Percentiles rank a stretch among this genome's conserved stretches.
Evolutionary conservation across 352 stramenopile genomes (phyloP).

Genomic region (Aphanomyces euteiches): DNA sequence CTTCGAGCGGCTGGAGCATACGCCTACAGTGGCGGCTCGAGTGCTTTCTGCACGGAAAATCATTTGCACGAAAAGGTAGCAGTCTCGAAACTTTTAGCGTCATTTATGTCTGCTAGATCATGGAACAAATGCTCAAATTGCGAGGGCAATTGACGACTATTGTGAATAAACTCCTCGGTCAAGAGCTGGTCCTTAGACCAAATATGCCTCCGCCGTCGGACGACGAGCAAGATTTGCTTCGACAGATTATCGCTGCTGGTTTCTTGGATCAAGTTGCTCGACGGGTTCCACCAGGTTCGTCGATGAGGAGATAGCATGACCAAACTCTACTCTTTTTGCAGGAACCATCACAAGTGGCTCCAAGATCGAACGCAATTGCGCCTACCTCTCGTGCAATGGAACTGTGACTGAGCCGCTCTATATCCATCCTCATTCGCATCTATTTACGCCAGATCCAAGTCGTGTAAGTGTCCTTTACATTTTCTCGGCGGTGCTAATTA

Average conservation of each 20-base stretch:
- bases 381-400: conserved; percentile 57
- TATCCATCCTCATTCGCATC: conserved; percentile 78
- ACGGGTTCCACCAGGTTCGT: conserved; percentile 46
- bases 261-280: conserved; percentile 84
- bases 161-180: conserved; percentile 57
- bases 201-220: conserved; percentile 65
- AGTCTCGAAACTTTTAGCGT: neutral
- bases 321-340: neutral
- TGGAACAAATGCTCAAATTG: conserved; percentile 86
- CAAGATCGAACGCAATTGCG: conserved; percentile 82
- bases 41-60: conserved; percentile 67
- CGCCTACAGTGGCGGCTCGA: conserved; percentile 58
- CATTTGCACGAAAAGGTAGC: conserved; percentile 67
- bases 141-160: conserved; percentile 78
- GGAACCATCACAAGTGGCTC: conserved; percentile 69
- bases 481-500: neutral
- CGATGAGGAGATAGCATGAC: neutral
- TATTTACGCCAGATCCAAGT: conserved; percentile 65
- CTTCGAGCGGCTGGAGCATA: conserved; percentile 74
- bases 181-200: conserved; percentile 46
- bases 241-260: conserved; percentile 70
- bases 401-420: conserved; percentile 70
- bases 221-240: conserved; percentile 53
- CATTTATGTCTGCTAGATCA: conserved; percentile 37
- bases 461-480: conserved; percentile 30